Evolutionary conservation across 129 eudicot genomes (phyloP).

Genomic region (Helianthus tuberosus): DNA sequence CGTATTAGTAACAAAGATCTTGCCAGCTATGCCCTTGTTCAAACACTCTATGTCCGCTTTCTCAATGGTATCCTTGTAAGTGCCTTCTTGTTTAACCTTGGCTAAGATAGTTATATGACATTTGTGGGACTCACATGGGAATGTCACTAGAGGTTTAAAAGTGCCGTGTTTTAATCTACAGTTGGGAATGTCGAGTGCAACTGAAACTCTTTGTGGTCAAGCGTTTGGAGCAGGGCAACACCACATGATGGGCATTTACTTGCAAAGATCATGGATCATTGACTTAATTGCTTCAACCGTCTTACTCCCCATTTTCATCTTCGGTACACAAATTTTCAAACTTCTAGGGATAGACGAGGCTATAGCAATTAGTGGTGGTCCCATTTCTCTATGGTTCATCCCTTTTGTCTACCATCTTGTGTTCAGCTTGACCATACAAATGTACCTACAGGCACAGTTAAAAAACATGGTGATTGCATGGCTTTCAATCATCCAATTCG

Average conservation of each 20-base stretch:
- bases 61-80: conserved; percentile 71
- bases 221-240: conserved; percentile 75
- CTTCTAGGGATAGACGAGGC: conserved; percentile 54
- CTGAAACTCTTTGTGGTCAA: conserved; percentile 82
- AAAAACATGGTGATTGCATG: conserved; percentile 69
- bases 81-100: background rate
- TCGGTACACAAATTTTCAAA: conserved; percentile 50
- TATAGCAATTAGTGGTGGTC: conserved; percentile 53
- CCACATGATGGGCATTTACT: conserved; percentile 79
- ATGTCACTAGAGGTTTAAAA: background rate
- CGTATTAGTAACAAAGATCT: conserved; percentile 63
- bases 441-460: conserved; percentile 74
- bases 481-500: conserved; percentile 50
- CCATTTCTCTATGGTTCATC: conserved; percentile 68
- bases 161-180: conserved; percentile 8
- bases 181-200: conserved; percentile 87
- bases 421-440: conserved; percentile 65
- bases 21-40: conserved; percentile 84
- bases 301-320: conserved; percentile 62
- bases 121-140: background rate
- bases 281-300: conserved; percentile 52
- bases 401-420: conserved; percentile 62
- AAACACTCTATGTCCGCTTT: conserved; percentile 66
- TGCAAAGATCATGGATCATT: conserved; percentile 81
- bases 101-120: background rate